Evolutionary conservation across 805 yeast genomes (phyloP), one percentile per base, ranked within the genome.

Genomic region (Candida krabiensis): DNA sequence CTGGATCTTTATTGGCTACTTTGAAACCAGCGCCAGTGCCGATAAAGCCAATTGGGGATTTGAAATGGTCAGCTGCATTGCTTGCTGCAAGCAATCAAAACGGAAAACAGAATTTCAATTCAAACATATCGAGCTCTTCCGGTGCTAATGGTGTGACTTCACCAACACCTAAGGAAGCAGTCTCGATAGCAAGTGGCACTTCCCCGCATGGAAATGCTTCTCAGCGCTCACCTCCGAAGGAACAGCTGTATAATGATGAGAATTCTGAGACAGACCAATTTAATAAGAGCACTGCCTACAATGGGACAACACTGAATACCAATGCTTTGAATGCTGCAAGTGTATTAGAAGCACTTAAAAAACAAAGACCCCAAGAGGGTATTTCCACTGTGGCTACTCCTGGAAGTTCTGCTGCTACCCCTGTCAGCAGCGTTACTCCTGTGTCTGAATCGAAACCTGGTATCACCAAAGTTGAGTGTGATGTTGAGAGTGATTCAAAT

Each of bases 291-390:
- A 24, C 21, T 19, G 29, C 13, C 16, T 3, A 11, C 7, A 28
- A 23, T 19, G 40, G 40, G n/a, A 30, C 46, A 16, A 25, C 47
- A 8, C 19, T 55, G 30, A 62, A 60, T 42, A 41, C 56, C 17
- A 60, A 58, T 40, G 66, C 66, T 14, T 30, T 55, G 15, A 61
- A 61, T 47, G 67, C 67, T 2, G 66, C 64, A n/a, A 61, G 66
- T 39, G 67, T 62, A 9, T 41, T 62, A 30, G 67, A 62, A 37
- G 64, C 66, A 5, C 43, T 62, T 34, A 62, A 62, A 37, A 60
- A 59, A 33, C 66, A 60, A 39, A 53, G 58, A 29, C 62, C 64
- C 15, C 55, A 47, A 28, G 62, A 57, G 9, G 30, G 36, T 28
- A 36, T 37, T 5, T 17, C 42, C 24, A 19, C 40, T 19, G 19